These are phyloP conservation scores for Trichosporon inkin DNA, from an alignment of 1,284 basidiomycete species.

Conservation along the genomic window DNA sequence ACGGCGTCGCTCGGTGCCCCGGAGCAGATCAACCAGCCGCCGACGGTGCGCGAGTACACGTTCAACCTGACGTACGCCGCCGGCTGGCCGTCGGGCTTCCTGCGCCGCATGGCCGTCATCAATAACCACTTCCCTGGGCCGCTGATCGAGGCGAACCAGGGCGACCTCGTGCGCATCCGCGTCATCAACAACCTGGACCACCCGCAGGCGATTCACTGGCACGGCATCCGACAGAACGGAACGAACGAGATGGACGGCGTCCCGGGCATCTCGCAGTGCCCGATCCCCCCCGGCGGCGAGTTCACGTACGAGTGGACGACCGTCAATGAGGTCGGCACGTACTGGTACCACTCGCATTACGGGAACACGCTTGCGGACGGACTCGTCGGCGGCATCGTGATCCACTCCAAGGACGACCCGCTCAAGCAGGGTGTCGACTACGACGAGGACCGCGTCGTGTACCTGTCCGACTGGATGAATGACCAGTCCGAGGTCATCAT, in stretches of 20 bases:
- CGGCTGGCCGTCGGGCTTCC: conserved; percentile 11
- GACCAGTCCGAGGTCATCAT: conserved; percentile 28
- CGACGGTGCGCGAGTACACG: conserved; percentile 6
- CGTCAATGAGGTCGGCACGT: conserved; percentile 33
- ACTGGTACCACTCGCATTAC: conserved; percentile 40
- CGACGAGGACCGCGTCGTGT: conserved; percentile 31
- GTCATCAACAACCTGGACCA: conserved; percentile 31
- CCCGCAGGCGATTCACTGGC: conserved; percentile 35
- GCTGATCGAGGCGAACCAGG: conserved; percentile 36
- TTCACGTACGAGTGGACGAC: conserved; percentile 53
- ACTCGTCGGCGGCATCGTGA: conserved; percentile 29
- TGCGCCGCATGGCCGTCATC: conserved; percentile 13
- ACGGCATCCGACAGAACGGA: conserved; percentile 35
- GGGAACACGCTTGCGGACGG: conserved; percentile 36
- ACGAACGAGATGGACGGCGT: conserved; percentile 34
- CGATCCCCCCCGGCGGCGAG: conserved; percentile 53
- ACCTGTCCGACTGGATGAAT: conserved; percentile 31
- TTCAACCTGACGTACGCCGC: conserved; percentile 10
- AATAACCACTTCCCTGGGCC: conserved; percentile 28
- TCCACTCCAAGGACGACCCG: conserved; percentile 32
- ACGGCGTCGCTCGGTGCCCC: not conserved
- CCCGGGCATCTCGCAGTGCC: conserved; percentile 50
- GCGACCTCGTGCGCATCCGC: conserved; percentile 31
- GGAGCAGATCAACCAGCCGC: not conserved
- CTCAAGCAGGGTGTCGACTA: conserved; percentile 27